Evolutionary conservation across 108 stramenopile species (phyloP).

Genomic region (Epipyxis sp.): DNA sequence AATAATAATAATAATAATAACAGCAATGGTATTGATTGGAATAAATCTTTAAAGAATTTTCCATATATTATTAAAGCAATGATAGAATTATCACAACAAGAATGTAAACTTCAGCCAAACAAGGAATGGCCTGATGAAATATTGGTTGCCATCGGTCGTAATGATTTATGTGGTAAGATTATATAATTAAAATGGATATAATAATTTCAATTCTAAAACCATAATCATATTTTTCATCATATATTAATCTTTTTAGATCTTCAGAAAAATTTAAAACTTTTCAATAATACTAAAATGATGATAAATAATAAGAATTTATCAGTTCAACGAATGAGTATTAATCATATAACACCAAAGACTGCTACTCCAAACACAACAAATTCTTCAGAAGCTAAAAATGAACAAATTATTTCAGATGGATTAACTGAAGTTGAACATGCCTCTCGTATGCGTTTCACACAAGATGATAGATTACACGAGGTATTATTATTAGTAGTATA

Average conservation of each 20-base stretch:
- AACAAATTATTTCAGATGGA: neutral
- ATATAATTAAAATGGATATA: neutral
- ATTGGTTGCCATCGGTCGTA: neutral
- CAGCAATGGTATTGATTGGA: too few relatives aligned
- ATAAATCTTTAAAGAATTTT: too few relatives aligned
- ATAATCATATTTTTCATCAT: neutral
- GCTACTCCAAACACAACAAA: neutral
- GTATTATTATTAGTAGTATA: too few relatives aligned
- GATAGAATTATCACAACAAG: too few relatives aligned
- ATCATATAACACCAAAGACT: neutral
- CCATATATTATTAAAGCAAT: too few relatives aligned
- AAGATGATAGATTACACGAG: conserved; percentile 1
- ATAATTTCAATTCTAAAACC: neutral
- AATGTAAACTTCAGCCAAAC: too few relatives aligned
- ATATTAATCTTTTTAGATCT: neutral
- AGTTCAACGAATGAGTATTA: too few relatives aligned
- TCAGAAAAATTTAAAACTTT: neutral
- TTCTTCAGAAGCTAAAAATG: neutral
- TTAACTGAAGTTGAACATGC: neutral
- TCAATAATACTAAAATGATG: neutral
- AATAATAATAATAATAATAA: too few relatives aligned
- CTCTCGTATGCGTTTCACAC: neutral
- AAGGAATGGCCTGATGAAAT: neutral
- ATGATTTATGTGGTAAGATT: neutral
- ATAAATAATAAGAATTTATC: neutral